Evolutionary conservation across 345 rosid genomes (phyloP), one percentile per base, ranked within the genome.

Genomic region (Pelargonium nanum): DNA sequence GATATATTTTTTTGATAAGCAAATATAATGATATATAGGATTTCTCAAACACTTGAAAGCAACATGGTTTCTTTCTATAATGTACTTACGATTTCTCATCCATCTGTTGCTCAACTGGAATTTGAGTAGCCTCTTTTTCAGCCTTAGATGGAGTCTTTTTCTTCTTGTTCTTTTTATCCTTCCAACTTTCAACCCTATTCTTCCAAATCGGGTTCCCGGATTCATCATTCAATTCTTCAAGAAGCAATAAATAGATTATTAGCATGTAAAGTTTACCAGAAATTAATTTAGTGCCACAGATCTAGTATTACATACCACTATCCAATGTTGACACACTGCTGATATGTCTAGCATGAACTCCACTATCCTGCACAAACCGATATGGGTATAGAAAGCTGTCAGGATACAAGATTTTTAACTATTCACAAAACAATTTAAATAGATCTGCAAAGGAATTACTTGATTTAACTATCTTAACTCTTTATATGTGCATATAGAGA

Each of bases 181-280:
- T 93, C 97, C 97, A 89, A 62, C 94, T 93, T 64, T 93, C 97
- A 56, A 93, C 97, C 59, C 97, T 81, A 69, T 87, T 89, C 83
- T 89, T 93, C 99, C 99, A 93, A 51, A 93, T 85, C 4, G 99
- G 94, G 30, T 93, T 93, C 40, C 90, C 99, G 12, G 68, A 78
- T 61, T 89, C 97, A 73, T 89, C 97, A 26, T 85, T 83, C 63
- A 83, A 71, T 64, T 89, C 99, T 93, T 71, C 70, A 72, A 19
- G 64, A 66, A 62, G 68, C 58, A 45, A 52, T 2, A 19, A 50
- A 54, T 64, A 55, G 20, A 53, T 26, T 58, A 44, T 67, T 17
- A 65, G 45, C 21, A 20, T 15, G 25, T 16, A 19, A n/a, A n/a
- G n/a, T 53, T 55, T 32, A 23, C 56, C 6, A 21, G 60, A 70